Conservation (phyloP, 345 rosid species). For the Eutrema japonicum region DNA sequence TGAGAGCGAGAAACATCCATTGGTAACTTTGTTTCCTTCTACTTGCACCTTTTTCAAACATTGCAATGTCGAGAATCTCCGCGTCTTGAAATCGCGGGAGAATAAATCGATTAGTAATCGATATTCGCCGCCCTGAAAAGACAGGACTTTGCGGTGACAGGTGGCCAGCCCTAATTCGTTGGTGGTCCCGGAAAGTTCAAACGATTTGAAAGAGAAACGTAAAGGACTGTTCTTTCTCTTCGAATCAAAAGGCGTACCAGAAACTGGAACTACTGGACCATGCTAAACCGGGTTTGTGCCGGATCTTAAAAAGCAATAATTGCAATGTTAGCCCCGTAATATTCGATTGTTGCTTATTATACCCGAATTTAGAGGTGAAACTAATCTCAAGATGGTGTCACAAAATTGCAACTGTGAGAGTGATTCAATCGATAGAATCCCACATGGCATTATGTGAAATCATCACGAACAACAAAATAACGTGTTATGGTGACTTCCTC, state of each 20-base stretch:
- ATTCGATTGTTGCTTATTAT: not conserved
- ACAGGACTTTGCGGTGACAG: slow-evolving; percentile 35
- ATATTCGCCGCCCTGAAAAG: slow-evolving; percentile 34
- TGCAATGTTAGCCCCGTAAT: not conserved
- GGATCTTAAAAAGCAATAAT: not conserved
- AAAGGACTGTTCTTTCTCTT: not conserved
- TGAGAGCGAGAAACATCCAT: slow-evolving; percentile 47
- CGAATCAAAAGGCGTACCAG: not conserved
- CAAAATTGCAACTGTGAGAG: too few species aligned
- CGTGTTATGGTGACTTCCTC: not conserved
- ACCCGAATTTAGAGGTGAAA: not conserved
- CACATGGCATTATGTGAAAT: not conserved
- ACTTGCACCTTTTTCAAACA: slow-evolving; percentile 38
- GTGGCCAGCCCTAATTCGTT: slow-evolving; percentile 41
- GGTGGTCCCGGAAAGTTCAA: slow-evolving; percentile 17
- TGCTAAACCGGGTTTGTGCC: not conserved
- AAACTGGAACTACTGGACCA: not conserved
- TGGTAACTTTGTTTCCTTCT: slow-evolving; percentile 23
- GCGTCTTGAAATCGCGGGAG: slow-evolving; percentile 34
- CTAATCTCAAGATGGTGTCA: too few species aligned
- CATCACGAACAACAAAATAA: not conserved
- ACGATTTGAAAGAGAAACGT: not conserved
- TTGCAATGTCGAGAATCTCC: slow-evolving; percentile 48
- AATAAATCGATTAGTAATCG: slow-evolving; percentile 15
- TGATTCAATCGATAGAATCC: too few species aligned